phyloP scores from a whole-genome alignment of 164 flowering plant species.

The Chloranthus sessilifolius region DNA sequence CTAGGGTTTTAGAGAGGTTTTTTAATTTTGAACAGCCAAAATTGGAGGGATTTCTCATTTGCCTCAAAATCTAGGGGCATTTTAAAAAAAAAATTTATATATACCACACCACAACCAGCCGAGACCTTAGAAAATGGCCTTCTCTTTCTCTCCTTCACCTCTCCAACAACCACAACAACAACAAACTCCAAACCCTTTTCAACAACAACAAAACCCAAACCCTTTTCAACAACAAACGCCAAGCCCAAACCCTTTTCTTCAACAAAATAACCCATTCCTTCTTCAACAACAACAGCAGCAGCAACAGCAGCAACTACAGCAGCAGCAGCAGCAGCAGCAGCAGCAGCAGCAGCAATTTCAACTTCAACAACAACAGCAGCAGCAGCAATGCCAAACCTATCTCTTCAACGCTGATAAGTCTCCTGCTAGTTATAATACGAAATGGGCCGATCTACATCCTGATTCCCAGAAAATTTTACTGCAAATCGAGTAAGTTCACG shows the following conservation, averaged over 20 bases:
- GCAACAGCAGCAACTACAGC: conserved; percentile 25
- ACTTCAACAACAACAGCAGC: conserved; percentile 51
- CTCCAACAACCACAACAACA: conserved; percentile 28
- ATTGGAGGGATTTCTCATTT: conserved; percentile 10
- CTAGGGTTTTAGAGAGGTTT: conserved; percentile 11
- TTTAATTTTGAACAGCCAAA: neutral
- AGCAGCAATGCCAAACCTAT: conserved; percentile 63
- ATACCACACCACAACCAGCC: too few species aligned
- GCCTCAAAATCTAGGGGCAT: neutral
- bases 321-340: conserved; percentile 31
- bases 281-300: conserved; percentile 26
- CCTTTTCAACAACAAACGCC: conserved; percentile 25
- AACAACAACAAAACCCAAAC: conserved; percentile 6
- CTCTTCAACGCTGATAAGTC: conserved; percentile 77
- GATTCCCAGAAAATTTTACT: conserved; percentile 88
- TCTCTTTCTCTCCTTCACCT: conserved; percentile 14
- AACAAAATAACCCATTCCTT: conserved; percentile 25
- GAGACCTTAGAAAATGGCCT: conserved; percentile 18
- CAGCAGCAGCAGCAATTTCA: conserved; percentile 36
- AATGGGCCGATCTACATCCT: conserved; percentile 96
- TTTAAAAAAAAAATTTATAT: too few species aligned
- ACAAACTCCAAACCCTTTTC: neutral
- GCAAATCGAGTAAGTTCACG: conserved; percentile 62
- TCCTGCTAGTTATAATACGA: conserved; percentile 76
- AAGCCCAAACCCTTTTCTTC: conserved; percentile 15